Percentiles rank a stretch among this genome's conserved stretches.
These are phyloP conservation scores for Pleoardoris graminearum DNA, from an alignment of 2,329 filamentous ascomycete species.

Conservation along the genomic window DNA sequence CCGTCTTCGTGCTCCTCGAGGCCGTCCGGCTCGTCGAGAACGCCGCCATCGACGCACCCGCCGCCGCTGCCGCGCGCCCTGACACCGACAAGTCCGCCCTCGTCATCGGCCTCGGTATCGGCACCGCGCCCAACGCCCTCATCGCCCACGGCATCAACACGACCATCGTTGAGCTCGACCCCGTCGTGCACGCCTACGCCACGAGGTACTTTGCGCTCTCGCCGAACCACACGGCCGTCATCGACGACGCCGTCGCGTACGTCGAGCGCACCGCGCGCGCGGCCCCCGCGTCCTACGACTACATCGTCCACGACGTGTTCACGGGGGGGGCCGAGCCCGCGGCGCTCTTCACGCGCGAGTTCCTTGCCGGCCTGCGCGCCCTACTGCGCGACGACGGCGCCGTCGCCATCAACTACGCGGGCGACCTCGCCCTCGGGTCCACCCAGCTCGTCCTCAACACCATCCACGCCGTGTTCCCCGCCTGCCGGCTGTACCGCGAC, in stretches of 20 bases:
- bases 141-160: conserved; percentile 88
- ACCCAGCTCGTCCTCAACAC: conserved; percentile 81
- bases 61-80: conserved; percentile 39
- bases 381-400: conserved; percentile 78
- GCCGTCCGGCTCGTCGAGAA: conserved; percentile 78
- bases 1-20: conserved; percentile 94
- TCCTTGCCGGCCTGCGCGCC: conserved; percentile 69
- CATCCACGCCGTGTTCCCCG: conserved; percentile 79
- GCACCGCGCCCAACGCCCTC: conserved; percentile 84
- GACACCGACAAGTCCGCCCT: conserved; percentile 77
- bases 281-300: conserved; percentile 66
- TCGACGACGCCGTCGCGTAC: conserved; percentile 80
- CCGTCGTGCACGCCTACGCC: conserved; percentile 82
- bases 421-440: conserved; percentile 76
- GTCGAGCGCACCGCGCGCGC: conserved; percentile 57
- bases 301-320: conserved; percentile 97
- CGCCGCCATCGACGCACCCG: conserved; percentile 42
- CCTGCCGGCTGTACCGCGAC: conserved; percentile 90
- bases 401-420: conserved; percentile 95
- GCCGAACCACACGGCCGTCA: conserved; percentile 74
- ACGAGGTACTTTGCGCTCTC: conserved; percentile 80
- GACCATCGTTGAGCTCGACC: conserved; percentile 93
- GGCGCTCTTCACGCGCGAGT: conserved; percentile 83
- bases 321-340: conserved; percentile 93
- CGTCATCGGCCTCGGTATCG: conserved; percentile 89